Percentiles rank a stretch among this genome's conserved stretches.
Evolutionary conservation across 441 rosid species (phyloP).

Genomic region (Manihot esculenta): DNA sequence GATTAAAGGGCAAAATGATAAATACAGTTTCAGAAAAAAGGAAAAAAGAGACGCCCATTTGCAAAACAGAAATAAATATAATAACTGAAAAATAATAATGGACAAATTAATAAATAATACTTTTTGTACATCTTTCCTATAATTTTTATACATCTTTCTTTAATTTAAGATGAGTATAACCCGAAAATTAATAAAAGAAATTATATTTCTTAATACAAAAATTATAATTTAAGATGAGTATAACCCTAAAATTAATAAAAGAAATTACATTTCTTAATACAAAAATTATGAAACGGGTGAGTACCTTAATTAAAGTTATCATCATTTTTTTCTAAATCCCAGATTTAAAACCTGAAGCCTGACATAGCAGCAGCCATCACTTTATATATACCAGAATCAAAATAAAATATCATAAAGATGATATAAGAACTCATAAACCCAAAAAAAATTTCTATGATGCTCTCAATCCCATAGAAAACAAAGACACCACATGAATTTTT

Average conservation of each 20-base stretch:
- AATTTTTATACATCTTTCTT: no score
- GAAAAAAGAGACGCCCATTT: not conserved
- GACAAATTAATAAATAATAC: not conserved
- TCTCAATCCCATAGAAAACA: not conserved
- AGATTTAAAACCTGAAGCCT: slow-evolving; percentile 4
- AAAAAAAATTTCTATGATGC: not conserved
- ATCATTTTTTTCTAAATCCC: not conserved
- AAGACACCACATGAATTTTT: not conserved
- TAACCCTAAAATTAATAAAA: no score
- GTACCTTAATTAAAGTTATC: not conserved
- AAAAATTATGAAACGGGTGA: no score
- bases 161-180: no score
- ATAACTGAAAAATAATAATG: not conserved
- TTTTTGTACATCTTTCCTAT: no score
- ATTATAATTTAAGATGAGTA: no score
- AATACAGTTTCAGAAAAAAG: not conserved
- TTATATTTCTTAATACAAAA: no score
- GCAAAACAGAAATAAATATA: not conserved
- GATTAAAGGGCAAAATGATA: not conserved
- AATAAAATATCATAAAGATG: not conserved
- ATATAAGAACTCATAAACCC: not conserved
- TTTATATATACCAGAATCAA: not conserved
- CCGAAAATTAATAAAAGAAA: no score
- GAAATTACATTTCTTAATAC: no score
- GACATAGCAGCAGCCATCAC: not conserved